A percentile compares a stretch with the other conserved stretches of the same genome.
These are phyloP conservation scores for Metarhizium guizhouense DNA, from an alignment of 2,329 filamentous ascomycete genomes.

Conservation along the genomic window DNA sequence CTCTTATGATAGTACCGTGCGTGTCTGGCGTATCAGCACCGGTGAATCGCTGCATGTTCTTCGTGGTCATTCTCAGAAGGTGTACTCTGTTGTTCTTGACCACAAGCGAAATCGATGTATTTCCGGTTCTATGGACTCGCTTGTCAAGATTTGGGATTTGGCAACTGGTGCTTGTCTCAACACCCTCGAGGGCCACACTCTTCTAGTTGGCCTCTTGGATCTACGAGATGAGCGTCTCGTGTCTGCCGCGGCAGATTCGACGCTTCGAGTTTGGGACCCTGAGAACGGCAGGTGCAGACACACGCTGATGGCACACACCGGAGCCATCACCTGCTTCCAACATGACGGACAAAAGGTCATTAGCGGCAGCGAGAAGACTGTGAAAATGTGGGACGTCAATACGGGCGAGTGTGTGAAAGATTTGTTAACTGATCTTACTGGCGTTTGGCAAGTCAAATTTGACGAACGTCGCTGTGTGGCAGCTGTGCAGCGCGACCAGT, in stretches of 20 bases:
- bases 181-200: slow-evolving; percentile 85
- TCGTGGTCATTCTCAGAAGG: slow-evolving; percentile 81
- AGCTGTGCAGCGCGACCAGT: slow-evolving; percentile 82
- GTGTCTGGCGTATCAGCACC: slow-evolving; percentile 96
- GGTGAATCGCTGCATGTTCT: slow-evolving; percentile 80
- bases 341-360: slow-evolving; percentile 96
- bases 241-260: slow-evolving; percentile 91
- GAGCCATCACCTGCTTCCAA: slow-evolving; percentile 97
- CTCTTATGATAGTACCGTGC: slow-evolving; percentile 90
- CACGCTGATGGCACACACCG: slow-evolving; percentile 85
- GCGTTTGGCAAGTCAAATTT: slow-evolving; percentile 99
- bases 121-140: slow-evolving; percentile 95
- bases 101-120: slow-evolving; percentile 90
- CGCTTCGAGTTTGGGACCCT: slow-evolving; percentile 92
- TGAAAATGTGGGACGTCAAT: slow-evolving; percentile 98
- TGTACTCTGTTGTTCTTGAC: slow-evolving; percentile 94
- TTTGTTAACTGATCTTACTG: slow-evolving; percentile 82
- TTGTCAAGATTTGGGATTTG: slow-evolving; percentile 96
- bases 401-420: slow-evolving; percentile 90
- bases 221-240: slow-evolving; percentile 84
- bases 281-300: slow-evolving; percentile 86
- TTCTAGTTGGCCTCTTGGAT: slow-evolving; percentile 86
- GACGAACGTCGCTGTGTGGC: slow-evolving; percentile 92
- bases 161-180: slow-evolving; percentile 76
- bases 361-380: slow-evolving; percentile 84